Percentiles rank a stretch among this genome's conserved stretches.
Evolutionary conservation across 2,329 filamentous ascomycete species (phyloP).

Genomic region (Stagonosporopsis rhizophila): DNA sequence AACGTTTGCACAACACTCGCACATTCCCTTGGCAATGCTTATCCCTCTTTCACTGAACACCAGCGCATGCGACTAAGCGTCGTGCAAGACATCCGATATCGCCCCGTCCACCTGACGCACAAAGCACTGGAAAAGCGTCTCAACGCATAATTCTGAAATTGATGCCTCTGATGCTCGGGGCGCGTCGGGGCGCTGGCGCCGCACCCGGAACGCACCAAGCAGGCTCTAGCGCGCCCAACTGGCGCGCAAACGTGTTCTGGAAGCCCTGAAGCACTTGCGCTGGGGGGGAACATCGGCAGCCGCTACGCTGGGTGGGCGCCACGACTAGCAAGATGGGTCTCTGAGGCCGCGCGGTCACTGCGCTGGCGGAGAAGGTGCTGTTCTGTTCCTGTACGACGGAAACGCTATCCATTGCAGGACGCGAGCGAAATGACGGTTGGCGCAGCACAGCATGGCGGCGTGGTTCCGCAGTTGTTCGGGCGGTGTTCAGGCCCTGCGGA

Average conservation of each 20-base stretch:
- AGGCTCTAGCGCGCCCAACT: neutral
- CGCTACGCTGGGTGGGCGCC: neutral
- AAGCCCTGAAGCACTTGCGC: slow-evolving; percentile 4
- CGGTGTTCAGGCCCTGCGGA: neutral
- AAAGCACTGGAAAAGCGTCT: slow-evolving; percentile 11
- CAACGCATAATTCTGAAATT: slow-evolving; percentile 2
- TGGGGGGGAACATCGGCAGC: neutral
- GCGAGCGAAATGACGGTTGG: neutral
- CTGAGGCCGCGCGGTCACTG: slow-evolving; percentile 6
- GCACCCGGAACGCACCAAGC: neutral
- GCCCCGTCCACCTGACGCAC: slow-evolving; percentile 3
- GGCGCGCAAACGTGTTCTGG: slow-evolving; percentile 4
- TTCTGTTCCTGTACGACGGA: no score
- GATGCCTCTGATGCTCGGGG: neutral
- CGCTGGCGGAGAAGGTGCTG: neutral
- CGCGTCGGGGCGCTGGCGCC: neutral
- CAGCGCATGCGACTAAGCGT: neutral
- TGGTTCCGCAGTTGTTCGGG: neutral
- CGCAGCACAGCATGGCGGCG: neutral
- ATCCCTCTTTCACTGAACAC: neutral
- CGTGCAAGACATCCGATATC: neutral
- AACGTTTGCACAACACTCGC: slow-evolving; percentile 6
- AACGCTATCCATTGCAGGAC: neutral
- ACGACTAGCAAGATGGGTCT: neutral
- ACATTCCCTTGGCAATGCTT: slow-evolving; percentile 7